These are phyloP conservation scores for Paspalum vaginatum DNA, from an alignment of 176 grass and related monocot genomes.

Conservation along the genomic window DNA sequence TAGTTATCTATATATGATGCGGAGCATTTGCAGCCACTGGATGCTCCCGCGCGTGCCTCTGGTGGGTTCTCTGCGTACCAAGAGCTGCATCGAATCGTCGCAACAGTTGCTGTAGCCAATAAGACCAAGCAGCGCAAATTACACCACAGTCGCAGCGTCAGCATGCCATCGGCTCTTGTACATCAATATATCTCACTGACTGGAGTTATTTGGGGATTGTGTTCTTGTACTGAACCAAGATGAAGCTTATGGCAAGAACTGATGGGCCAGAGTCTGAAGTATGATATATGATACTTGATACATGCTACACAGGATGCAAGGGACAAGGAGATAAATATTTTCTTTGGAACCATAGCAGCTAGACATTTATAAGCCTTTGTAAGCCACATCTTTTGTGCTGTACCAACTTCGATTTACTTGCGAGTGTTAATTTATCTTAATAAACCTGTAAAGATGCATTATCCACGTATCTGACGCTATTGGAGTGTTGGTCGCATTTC, in stretches of 20 bases:
- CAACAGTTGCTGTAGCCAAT: neutral
- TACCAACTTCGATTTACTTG: neutral
- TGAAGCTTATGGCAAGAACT: conserved; percentile 15
- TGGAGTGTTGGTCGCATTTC: neutral
- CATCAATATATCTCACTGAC: neutral
- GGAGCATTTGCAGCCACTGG: neutral
- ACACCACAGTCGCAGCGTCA: too few species aligned
- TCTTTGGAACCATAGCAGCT: conserved; percentile 18
- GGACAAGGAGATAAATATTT: neutral
- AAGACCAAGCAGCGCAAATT: conserved; percentile 19
- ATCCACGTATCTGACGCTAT: neutral
- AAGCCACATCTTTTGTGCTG: neutral
- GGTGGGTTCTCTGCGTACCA: conserved; percentile 47
- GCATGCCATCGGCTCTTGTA: neutral
- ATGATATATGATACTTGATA: neutral
- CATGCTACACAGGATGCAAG: neutral
- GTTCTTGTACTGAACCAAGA: neutral
- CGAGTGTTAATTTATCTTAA: neutral
- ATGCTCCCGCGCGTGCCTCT: neutral
- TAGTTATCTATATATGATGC: neutral
- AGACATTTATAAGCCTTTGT: neutral
- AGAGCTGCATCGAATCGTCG: conserved; percentile 29
- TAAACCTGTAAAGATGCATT: neutral
- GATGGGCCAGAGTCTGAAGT: neutral
- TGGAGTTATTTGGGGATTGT: neutral